These are phyloP conservation scores for Aspergillus brasiliensis DNA, from an alignment of 2,329 filamentous ascomycete species.

Conservation along the genomic window DNA sequence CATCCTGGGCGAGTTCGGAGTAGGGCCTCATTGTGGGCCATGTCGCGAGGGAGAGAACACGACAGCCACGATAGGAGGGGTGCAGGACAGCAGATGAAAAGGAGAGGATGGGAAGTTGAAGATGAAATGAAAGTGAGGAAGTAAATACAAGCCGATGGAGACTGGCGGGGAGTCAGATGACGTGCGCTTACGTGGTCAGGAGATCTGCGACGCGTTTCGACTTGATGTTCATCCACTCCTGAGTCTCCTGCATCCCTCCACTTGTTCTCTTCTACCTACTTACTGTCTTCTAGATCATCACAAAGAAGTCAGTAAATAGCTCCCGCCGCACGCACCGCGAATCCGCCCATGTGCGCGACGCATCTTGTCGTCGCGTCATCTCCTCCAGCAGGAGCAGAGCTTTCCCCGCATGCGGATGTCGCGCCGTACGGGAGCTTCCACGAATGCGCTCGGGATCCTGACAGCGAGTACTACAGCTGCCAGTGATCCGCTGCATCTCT, in stretches of 20 bases:
- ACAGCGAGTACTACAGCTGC: background rate
- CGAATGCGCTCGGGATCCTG: slow-evolving; percentile 10
- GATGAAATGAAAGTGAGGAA: background rate
- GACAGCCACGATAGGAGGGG: background rate
- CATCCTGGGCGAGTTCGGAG: background rate
- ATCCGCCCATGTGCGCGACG: slow-evolving; percentile 37
- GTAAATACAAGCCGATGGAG: background rate
- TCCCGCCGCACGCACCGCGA: slow-evolving; percentile 37
- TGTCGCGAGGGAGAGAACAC: background rate
- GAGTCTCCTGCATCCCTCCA: background rate
- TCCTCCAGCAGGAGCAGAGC: slow-evolving; percentile 35
- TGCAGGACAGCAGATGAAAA: background rate
- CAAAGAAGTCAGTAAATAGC: slow-evolving; percentile 37
- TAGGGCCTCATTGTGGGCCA: slow-evolving; percentile 18
- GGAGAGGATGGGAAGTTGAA: background rate
- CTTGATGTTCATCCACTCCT: background rate
- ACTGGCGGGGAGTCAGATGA: slow-evolving; percentile 5
- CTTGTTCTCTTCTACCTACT: background rate
- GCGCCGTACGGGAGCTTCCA: slow-evolving; percentile 6
- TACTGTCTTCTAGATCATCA: slow-evolving; percentile 28
- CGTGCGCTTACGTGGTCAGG: slow-evolving; percentile 7
- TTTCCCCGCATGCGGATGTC: slow-evolving; percentile 37
- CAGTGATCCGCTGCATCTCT: slow-evolving; percentile 37
- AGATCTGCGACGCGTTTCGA: background rate
- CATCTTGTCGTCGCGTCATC: slow-evolving; percentile 38